Evolutionary conservation across 257 asterid genomes (phyloP), one percentile per base, ranked within the genome.

Genomic region (Nicotiana otophora): DNA sequence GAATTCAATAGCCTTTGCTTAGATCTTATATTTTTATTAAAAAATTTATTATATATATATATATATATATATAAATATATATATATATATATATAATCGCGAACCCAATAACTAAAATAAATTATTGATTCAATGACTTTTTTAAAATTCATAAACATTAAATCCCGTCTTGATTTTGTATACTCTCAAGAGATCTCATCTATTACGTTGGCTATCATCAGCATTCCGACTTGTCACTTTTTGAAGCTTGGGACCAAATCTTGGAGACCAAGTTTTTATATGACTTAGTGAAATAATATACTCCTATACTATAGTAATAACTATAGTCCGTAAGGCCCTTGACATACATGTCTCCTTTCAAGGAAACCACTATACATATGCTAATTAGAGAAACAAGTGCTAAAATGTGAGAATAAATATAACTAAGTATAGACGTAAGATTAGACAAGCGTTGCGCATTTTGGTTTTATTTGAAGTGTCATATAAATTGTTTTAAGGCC

Each of bases 221-320:
- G 31, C 26, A 74, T 74, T 48, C 7, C 33, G 23, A 46, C 61
- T 74, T 74, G 42, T 74, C 79, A 48, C 62, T 14, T 74, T 70
- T n/a, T 42, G 20, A 42, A 72, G 78, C 1, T 39, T 46, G 42
- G 28, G 63, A 14, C 23, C 48, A 30, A 46, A 28, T 42, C 5
- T 48, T 17, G 78, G 66, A 65, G 53, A 65, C 83, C 42, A 65
- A 26, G 63, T 31, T 48, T 77, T 55, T 54, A 33, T 20, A 48
- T 11, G 20, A 64, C 60, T 80, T 8, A 78, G 55, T 57, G 69
- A 26, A 63, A 63, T 19, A 77, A 16, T 65, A 11, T 31, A 78
- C 5, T 31, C 34, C 5, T 3, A 31, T 31, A 31, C 34, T 34
- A 62, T 5, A 63, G 60, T 23, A 5, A 17, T 54, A n/a, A 19